A percentile compares a stretch with the other conserved stretches of the same genome.
These are phyloP conservation scores for Bipolaris oryzae DNA, from an alignment of 2,329 filamentous ascomycete genomes.

Conservation along the genomic window DNA sequence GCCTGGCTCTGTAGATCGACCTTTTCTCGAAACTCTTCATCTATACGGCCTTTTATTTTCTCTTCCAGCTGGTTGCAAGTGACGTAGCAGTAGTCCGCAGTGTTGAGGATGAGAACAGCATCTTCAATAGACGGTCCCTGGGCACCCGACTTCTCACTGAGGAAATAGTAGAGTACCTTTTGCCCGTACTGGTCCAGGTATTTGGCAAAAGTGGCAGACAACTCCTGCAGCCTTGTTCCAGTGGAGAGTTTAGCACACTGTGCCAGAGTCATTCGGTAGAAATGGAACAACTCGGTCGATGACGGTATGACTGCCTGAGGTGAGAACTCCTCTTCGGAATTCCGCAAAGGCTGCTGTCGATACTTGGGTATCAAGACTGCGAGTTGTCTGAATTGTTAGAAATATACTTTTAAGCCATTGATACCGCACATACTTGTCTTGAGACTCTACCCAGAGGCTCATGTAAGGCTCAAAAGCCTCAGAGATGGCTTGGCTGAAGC, in stretches of 20 bases:
- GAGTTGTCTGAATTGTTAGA: slow-evolving; percentile 62
- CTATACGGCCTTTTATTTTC: slow-evolving; percentile 89
- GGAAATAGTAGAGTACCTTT: slow-evolving; percentile 79
- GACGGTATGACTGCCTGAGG: slow-evolving; percentile 88
- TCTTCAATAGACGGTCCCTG: slow-evolving; percentile 72
- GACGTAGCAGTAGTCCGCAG: slow-evolving; percentile 94
- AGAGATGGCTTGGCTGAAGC: slow-evolving; percentile 89
- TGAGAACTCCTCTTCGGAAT: slow-evolving; percentile 89
- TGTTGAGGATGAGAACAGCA: slow-evolving; percentile 86
- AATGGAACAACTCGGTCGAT: slow-evolving; percentile 95
- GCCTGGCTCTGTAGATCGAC: slow-evolving; percentile 93
- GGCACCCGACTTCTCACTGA: slow-evolving; percentile 64
- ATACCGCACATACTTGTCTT: slow-evolving; percentile 67
- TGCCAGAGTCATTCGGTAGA: slow-evolving; percentile 89
- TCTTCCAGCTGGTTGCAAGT: slow-evolving; percentile 94
- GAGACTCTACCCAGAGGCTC: slow-evolving; percentile 95
- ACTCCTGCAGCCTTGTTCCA: slow-evolving; percentile 80
- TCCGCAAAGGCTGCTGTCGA: slow-evolving; percentile 77
- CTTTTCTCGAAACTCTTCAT: slow-evolving; percentile 71
- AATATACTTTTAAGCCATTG: background rate
- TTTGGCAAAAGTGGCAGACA: slow-evolving; percentile 84
- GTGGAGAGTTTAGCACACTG: slow-evolving; percentile 97
- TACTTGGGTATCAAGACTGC: slow-evolving; percentile 86
- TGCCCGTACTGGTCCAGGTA: slow-evolving; percentile 96
- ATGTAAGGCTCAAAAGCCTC: slow-evolving; percentile 97